A percentile compares a stretch with the other conserved stretches of the same genome.
phyloP scores from a whole-genome alignment of 2,329 filamentous ascomycete species.

The Sporothrix brasiliensis region DNA sequence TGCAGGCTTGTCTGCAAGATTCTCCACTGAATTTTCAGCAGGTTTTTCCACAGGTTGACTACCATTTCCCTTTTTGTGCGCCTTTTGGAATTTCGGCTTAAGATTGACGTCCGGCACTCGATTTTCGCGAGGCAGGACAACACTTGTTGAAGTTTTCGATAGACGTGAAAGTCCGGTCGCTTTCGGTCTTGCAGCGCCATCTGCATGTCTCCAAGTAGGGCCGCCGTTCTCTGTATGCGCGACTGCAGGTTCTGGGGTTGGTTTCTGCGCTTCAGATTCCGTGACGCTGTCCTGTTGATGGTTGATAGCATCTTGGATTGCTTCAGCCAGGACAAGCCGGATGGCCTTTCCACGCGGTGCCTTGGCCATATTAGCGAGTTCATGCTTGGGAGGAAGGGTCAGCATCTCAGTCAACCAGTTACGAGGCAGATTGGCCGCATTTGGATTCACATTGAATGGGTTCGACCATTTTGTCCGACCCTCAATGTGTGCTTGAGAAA shows the following conservation, averaged over 20 bases:
- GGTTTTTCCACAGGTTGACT: background rate
- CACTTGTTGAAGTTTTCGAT: background rate
- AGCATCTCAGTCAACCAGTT: constrained; percentile 56
- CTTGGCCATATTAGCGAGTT: constrained; percentile 40
- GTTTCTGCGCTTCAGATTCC: background rate
- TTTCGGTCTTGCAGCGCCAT: background rate
- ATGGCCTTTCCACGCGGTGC: constrained; percentile 39
- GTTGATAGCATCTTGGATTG: constrained; percentile 45
- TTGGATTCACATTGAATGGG: background rate
- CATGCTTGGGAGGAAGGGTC: constrained; percentile 44
- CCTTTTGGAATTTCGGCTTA: background rate
- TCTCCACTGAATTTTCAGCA: no score
- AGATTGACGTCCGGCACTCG: background rate
- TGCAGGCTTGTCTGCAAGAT: background rate
- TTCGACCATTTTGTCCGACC: constrained; percentile 36
- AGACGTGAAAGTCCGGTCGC: background rate
- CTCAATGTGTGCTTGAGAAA: background rate
- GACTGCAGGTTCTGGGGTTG: background rate
- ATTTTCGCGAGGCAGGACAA: background rate
- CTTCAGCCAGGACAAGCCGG: constrained; percentile 45
- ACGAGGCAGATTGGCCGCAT: constrained; percentile 45
- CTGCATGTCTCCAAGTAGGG: no score
- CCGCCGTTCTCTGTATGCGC: background rate
- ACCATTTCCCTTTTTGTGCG: background rate
- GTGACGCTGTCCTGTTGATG: background rate